Conservation (phyloP, 768 basidiomycete species). For the Albatrellus ellisii region DNA sequence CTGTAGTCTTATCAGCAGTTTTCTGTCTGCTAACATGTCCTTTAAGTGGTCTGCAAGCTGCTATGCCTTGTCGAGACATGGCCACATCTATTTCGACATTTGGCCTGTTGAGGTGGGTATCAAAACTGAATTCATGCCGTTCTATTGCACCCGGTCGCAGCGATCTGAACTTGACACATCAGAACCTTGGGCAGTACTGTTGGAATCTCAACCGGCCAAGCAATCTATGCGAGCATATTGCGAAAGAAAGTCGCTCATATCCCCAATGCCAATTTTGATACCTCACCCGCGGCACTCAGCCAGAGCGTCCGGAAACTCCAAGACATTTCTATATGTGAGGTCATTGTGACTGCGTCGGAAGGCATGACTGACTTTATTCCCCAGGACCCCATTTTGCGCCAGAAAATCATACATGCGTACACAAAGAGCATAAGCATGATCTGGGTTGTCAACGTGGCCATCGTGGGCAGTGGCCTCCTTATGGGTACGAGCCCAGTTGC, state of each 20-base stretch:
- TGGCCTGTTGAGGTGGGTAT: slow-evolving; percentile 59
- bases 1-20: slow-evolving; percentile 1
- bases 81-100: slow-evolving; percentile 66
- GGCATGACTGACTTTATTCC: too few relatives aligned
- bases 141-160: slow-evolving; percentile 2
- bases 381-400: slow-evolving; percentile 20
- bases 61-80: slow-evolving; percentile 84
- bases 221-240: slow-evolving; percentile 47
- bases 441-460: slow-evolving; percentile 25
- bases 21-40: not conserved
- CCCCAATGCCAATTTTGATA: slow-evolving; percentile 13
- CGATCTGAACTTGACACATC: slow-evolving; percentile 5
- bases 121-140: not conserved
- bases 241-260: slow-evolving; percentile 11
- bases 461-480: slow-evolving; percentile 21
- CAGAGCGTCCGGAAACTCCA: slow-evolving; percentile 19
- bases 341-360: too few relatives aligned
- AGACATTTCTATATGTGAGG: slow-evolving; percentile 14
- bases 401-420: slow-evolving; percentile 24
- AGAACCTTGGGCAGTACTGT: slow-evolving; percentile 68
- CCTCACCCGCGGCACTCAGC: slow-evolving; percentile 14
- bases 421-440: slow-evolving; percentile 24
- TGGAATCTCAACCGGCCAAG: slow-evolving; percentile 61
- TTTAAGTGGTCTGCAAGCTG: slow-evolving; percentile 64
- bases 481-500: slow-evolving; percentile 15